Conservation (phyloP, 176 grass and related monocot species). For the Cocos nucifera region DNA sequence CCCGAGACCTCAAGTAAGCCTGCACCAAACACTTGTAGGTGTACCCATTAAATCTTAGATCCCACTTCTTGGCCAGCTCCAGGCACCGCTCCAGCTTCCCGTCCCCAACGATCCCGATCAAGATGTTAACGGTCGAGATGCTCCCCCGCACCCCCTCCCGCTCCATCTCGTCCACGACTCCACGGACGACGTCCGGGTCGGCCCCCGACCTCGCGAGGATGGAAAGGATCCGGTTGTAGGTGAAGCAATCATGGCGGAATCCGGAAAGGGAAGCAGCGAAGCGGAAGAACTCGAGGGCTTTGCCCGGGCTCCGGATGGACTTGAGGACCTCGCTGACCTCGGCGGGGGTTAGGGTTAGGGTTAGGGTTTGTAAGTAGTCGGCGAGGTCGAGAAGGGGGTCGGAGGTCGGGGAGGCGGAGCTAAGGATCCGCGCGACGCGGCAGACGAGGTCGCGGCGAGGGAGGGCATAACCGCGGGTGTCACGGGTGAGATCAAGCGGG, state of each 20-base stretch:
- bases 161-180: slow-evolving; percentile 62
- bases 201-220: slow-evolving; percentile 37
- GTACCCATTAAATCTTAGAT: slow-evolving; percentile 57
- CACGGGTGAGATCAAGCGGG: slow-evolving; percentile 22
- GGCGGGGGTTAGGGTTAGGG: slow-evolving; percentile 41
- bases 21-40: slow-evolving; percentile 88
- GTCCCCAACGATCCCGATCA: slow-evolving; percentile 54
- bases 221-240: slow-evolving; percentile 71
- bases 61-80: slow-evolving; percentile 64
- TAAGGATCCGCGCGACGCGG: slow-evolving; percentile 52
- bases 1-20: slow-evolving; percentile 63
- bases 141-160: slow-evolving; percentile 52
- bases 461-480: slow-evolving; percentile 43
- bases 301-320: slow-evolving; percentile 33
- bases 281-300: slow-evolving; percentile 69
- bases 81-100: slow-evolving; percentile 53
- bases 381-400: slow-evolving; percentile 57
- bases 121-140: slow-evolving; percentile 78
- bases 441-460: slow-evolving; percentile 75
- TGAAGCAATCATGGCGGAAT: slow-evolving; percentile 76
- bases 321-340: slow-evolving; percentile 82
- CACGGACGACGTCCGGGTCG: slow-evolving; percentile 20
- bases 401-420: slow-evolving; percentile 10
- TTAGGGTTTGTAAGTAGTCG: slow-evolving; percentile 46
- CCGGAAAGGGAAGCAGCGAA: slow-evolving; percentile 52